Conservation (phyloP, 148 eudicot species). For the Rhododendron griersonianum region DNA sequence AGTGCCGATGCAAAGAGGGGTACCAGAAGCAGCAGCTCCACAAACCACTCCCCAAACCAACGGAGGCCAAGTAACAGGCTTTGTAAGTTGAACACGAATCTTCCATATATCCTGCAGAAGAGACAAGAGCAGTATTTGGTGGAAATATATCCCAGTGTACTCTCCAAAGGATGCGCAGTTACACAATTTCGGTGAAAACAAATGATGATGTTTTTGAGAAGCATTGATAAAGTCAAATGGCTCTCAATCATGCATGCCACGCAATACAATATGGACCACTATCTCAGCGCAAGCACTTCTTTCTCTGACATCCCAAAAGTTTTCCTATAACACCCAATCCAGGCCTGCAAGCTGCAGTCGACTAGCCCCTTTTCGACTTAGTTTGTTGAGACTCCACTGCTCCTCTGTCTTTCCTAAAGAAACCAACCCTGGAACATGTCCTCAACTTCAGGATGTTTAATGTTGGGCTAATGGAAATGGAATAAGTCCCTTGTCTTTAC, state of each 20-base stretch:
- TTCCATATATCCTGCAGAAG: constrained; percentile 78
- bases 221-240: background rate
- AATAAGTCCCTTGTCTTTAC: too few relatives aligned
- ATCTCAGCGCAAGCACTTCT: background rate
- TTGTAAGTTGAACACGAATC: constrained; percentile 93
- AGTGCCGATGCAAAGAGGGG: background rate
- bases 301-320: too few relatives aligned
- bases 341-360: too few relatives aligned
- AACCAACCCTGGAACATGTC: too few relatives aligned
- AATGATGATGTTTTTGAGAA: background rate
- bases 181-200: background rate
- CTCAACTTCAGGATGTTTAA: too few relatives aligned
- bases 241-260: background rate
- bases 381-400: too few relatives aligned
- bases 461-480: too few relatives aligned
- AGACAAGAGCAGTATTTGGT: background rate
- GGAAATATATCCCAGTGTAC: too few relatives aligned
- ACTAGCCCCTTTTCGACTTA: too few relatives aligned
- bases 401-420: too few relatives aligned
- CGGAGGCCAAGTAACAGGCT: constrained; percentile 99
- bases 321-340: too few relatives aligned
- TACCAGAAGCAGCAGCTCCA: constrained; percentile 99
- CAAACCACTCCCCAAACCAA: constrained; percentile 98
- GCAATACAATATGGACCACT: background rate
- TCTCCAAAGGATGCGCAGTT: background rate